A percentile compares a stretch with the other conserved stretches of the same genome.
phyloP scores from a whole-genome alignment of 768 basidiomycete genomes.

The Suillus hirtellus region DNA sequence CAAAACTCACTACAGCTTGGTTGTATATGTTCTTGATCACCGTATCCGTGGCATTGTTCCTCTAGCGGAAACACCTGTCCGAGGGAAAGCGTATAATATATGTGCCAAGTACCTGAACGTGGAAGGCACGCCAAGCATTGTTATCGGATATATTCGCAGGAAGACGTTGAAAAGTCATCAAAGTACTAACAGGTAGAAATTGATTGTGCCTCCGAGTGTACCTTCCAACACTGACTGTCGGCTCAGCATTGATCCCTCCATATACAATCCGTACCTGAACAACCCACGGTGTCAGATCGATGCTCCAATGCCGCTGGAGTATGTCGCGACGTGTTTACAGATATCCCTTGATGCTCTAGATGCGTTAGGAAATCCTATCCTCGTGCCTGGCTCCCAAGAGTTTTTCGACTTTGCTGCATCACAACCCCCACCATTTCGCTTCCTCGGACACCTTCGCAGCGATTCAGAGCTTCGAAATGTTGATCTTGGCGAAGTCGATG shows the following conservation, averaged over 20 bases:
- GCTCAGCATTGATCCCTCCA: constrained; percentile 30
- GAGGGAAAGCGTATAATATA: constrained; percentile 54
- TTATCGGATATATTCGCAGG: constrained; percentile 53
- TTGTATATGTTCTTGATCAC: constrained; percentile 59
- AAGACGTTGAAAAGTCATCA: constrained; percentile 24
- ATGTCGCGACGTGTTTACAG: constrained; percentile 45
- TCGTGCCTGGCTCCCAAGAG: constrained; percentile 38
- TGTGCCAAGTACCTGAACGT: constrained; percentile 61
- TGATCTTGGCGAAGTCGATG: constrained; percentile 45
- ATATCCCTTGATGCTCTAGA: constrained; percentile 47
- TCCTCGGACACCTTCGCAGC: constrained; percentile 40
- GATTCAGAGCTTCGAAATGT: constrained; percentile 37
- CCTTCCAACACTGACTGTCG: constrained; percentile 14
- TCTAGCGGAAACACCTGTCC: constrained; percentile 50
- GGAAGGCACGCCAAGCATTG: constrained; percentile 47
- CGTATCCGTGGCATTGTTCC: constrained; percentile 40
- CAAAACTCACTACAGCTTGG: constrained; percentile 48
- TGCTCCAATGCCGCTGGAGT: constrained; percentile 41
- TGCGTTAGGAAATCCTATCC: constrained; percentile 41
- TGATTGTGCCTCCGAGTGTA: constrained; percentile 4
- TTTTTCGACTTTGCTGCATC: constrained; percentile 37
- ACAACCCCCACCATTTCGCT: constrained; percentile 43
- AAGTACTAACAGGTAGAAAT: constrained; percentile 5
- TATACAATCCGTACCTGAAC: constrained; percentile 32
- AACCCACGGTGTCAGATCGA: constrained; percentile 42